phyloP scores from a whole-genome alignment of 1,284 basidiomycete species.

The Ceratobasidium sp. region DNA sequence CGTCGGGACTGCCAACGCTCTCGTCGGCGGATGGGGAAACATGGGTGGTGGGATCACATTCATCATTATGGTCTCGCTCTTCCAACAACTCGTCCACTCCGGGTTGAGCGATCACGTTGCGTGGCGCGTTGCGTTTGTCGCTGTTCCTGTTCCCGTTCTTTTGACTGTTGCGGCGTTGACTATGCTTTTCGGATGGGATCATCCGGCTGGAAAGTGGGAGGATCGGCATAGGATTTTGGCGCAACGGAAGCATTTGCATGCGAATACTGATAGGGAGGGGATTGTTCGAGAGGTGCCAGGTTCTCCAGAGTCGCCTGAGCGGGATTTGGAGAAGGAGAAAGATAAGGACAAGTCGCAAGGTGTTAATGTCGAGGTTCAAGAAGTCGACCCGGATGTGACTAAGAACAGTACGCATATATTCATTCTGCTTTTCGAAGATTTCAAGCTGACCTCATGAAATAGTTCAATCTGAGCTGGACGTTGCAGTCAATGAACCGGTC shows the following conservation, averaged over 20 bases:
- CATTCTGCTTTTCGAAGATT: neutral
- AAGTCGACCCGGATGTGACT: constrained; percentile 52
- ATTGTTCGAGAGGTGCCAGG: constrained; percentile 21
- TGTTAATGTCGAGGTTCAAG: constrained; percentile 51
- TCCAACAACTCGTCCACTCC: constrained; percentile 60
- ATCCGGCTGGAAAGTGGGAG: constrained; percentile 71
- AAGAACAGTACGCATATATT: constrained; percentile 47
- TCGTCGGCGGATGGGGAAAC: constrained; percentile 70
- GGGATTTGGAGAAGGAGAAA: constrained; percentile 52
- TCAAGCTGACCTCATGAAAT: constrained; percentile 46
- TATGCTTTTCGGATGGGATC: constrained; percentile 70
- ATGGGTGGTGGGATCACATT: constrained; percentile 68
- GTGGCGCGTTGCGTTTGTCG: constrained; percentile 71
- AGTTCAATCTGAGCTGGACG: constrained; percentile 58
- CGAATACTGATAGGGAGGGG: constrained; percentile 33
- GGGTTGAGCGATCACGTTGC: constrained; percentile 64
- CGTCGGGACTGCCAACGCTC: constrained; percentile 69
- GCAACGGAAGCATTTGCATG: constrained; percentile 53
- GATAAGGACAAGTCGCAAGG: constrained; percentile 47
- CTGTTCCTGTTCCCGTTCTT: constrained; percentile 71
- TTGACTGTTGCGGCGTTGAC: constrained; percentile 63
- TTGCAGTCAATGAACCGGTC: constrained; percentile 67
- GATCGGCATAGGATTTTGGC: constrained; percentile 65
- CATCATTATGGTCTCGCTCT: constrained; percentile 72
- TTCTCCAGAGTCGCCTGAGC: constrained; percentile 51